These are phyloP conservation scores for Hirschfeldia incana DNA, from an alignment of 345 rosid species.

Conservation along the genomic window DNA sequence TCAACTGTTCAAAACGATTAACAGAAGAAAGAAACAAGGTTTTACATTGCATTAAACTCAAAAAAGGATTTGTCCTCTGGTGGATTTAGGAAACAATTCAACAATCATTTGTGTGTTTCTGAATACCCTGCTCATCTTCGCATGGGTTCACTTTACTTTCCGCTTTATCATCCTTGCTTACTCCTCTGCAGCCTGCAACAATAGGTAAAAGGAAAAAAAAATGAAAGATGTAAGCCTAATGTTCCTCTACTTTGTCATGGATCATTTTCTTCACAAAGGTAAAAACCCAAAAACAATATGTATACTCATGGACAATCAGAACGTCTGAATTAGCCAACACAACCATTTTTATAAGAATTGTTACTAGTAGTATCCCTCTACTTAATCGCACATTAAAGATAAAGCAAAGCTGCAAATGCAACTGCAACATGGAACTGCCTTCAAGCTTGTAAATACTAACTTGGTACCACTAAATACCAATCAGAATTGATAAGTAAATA, in stretches of 20 bases:
- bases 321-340: neutral
- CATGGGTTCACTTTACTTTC: neutral
- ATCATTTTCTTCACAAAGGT: neutral
- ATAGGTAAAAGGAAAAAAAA: neutral
- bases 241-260: neutral
- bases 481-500: too few species aligned
- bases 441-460: too few species aligned
- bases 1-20: neutral
- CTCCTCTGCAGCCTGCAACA: conserved; percentile 26
- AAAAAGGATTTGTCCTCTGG: neutral
- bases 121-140: neutral
- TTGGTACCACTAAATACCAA: too few species aligned
- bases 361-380: neutral
- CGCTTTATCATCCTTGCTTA: neutral
- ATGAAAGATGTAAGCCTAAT: neutral
- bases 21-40: neutral
- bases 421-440: too few species aligned
- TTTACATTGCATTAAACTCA: neutral
- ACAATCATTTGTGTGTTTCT: conserved; percentile 13
- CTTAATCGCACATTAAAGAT: neutral
- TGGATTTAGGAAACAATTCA: conserved; percentile 18
- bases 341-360: neutral
- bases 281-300: neutral
- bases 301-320: neutral
- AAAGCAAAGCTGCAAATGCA: too few species aligned